These are phyloP conservation scores for Stramenopiles sp. DNA, from an alignment of 352 stramenopile species.

Conservation along the genomic window DNA sequence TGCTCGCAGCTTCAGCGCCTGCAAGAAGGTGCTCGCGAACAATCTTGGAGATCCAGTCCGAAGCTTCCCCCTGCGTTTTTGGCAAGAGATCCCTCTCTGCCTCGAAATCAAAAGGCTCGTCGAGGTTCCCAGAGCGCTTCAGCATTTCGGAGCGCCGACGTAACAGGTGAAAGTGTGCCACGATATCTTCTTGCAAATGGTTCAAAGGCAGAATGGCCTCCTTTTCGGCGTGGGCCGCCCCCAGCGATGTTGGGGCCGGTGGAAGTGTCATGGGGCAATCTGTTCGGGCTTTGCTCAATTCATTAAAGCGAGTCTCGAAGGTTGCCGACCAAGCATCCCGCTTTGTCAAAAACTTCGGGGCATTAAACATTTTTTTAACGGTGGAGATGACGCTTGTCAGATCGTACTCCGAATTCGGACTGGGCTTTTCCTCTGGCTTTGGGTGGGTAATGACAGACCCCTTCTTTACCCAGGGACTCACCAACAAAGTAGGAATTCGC, in stretches of 20 bases:
- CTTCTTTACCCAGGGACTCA: conserved; percentile 21
- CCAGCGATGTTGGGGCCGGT: not conserved
- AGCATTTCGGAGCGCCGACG: too few species aligned
- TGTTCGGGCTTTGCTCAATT: conserved; percentile 14
- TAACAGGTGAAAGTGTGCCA: not conserved
- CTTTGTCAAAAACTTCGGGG: conserved; percentile 17
- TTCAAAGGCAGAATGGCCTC: not conserved
- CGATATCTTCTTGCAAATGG: not conserved
- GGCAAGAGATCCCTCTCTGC: too few species aligned
- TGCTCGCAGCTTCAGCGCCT: too few species aligned
- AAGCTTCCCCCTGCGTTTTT: too few species aligned
- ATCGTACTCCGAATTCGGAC: conserved; percentile 20
- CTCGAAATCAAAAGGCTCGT: too few species aligned
- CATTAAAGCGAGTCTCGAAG: conserved; percentile 18
- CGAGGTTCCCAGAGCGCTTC: too few species aligned
- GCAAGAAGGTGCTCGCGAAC: too few species aligned
- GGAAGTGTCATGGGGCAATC: conserved; percentile 14
- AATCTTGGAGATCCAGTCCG: too few species aligned
- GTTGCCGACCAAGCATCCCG: conserved; percentile 23
- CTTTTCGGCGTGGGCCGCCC: not conserved
- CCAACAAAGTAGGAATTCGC: conserved; percentile 20
- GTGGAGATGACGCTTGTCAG: conserved; percentile 23
- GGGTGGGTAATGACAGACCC: conserved; percentile 20
- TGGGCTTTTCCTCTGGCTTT: conserved; percentile 2
- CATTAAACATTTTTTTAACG: conserved; percentile 22